Percentiles rank a stretch among this genome's conserved stretches.
Conservation (phyloP, 1,284 basidiomycete species). For the Fomitopsis pinicola region DNA sequence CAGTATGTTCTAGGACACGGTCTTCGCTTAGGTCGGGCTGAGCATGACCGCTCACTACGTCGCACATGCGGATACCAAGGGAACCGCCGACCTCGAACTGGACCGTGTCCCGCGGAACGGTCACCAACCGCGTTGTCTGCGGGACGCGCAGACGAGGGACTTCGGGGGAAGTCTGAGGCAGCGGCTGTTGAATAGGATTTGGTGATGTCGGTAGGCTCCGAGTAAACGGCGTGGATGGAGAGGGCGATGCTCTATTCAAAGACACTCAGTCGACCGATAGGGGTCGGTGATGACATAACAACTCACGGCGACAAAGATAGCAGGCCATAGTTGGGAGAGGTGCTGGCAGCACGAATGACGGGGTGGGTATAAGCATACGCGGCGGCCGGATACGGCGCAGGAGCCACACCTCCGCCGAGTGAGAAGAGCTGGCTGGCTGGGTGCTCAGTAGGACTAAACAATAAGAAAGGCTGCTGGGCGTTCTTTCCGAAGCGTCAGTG, state of each 20-base stretch:
- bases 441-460: background rate
- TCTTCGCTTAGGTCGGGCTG: slow-evolving; percentile 10
- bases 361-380: background rate
- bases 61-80: slow-evolving; percentile 15
- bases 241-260: background rate
- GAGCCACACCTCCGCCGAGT: background rate
- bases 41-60: slow-evolving; percentile 8
- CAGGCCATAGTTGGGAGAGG: background rate
- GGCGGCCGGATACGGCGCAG: background rate
- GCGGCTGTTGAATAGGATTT: background rate
- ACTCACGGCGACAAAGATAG: background rate
- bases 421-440: background rate
- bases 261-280: background rate
- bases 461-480: background rate
- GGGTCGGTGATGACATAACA: background rate
- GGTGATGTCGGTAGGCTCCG: background rate
- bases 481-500: background rate
- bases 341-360: background rate
- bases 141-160: slow-evolving; percentile 9
- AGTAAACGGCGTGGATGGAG: background rate
- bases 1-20: slow-evolving; percentile 11
- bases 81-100: slow-evolving; percentile 4
- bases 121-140: slow-evolving; percentile 6
- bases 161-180: background rate
- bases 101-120: slow-evolving; percentile 2